Conservation (phyloP, 345 rosid genomes). For the Salix viminalis region DNA sequence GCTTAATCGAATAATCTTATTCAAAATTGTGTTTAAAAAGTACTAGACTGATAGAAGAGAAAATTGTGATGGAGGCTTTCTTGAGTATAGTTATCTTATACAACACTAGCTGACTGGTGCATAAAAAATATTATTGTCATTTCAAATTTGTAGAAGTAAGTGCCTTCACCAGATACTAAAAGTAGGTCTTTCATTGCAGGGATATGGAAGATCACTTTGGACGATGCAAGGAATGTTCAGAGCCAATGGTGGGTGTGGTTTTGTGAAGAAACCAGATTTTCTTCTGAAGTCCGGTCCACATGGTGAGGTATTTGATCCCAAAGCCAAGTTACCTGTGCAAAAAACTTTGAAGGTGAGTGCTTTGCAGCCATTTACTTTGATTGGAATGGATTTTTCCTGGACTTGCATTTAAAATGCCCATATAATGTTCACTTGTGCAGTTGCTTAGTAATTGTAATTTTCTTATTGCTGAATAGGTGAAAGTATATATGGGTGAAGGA, state of each 20-base stretch:
- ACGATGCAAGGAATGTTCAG: slow-evolving; percentile 92
- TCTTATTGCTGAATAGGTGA: slow-evolving; percentile 45
- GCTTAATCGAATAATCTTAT: not conserved
- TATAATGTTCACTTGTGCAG: not conserved
- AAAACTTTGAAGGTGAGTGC: slow-evolving; percentile 63
- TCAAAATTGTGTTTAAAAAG: not conserved
- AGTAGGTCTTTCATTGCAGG: slow-evolving; percentile 36
- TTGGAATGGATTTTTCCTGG: not conserved
- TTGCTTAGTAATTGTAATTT: not conserved
- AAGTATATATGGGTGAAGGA: slow-evolving; percentile 87
- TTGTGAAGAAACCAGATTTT: slow-evolving; percentile 74
- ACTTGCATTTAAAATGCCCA: not conserved
- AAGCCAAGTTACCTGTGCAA: slow-evolving; percentile 39
- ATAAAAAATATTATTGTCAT: not conserved
- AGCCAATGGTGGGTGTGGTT: slow-evolving; percentile 92
- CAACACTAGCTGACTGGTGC: not conserved
- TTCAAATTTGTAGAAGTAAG: not conserved
- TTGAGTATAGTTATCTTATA: not conserved
- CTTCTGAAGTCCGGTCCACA: slow-evolving; percentile 37
- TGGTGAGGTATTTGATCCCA: slow-evolving; percentile 61
- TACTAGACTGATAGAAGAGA: not conserved
- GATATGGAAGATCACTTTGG: slow-evolving; percentile 81
- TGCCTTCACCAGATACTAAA: not conserved
- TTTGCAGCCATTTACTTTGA: not conserved
- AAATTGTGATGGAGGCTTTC: not conserved